Evolutionary conservation across 768 basidiomycete genomes (phyloP).

Genomic region (Mrakia gelida): DNA sequence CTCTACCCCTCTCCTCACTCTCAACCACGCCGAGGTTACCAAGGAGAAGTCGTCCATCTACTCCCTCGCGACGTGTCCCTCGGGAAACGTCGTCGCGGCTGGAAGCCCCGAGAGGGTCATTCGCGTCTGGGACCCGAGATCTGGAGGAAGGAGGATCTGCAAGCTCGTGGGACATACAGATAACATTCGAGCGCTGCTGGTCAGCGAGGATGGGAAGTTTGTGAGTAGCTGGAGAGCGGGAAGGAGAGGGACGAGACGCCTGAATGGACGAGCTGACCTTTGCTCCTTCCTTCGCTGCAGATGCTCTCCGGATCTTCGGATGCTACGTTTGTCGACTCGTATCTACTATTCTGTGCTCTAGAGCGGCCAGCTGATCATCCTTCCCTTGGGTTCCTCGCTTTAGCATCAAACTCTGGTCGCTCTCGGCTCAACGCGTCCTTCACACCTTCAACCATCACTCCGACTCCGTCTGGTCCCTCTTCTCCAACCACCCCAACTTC

Average conservation of each 20-base stretch:
- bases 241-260: not conserved
- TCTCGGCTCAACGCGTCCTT: slow-evolving; percentile 69
- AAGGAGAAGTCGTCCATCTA: slow-evolving; percentile 44
- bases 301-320: slow-evolving; percentile 46
- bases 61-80: slow-evolving; percentile 55
- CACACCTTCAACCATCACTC: slow-evolving; percentile 96
- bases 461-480: slow-evolving; percentile 84
- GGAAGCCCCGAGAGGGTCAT: slow-evolving; percentile 90
- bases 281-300: slow-evolving; percentile 25
- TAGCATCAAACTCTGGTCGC: slow-evolving; percentile 91
- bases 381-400: not conserved
- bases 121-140: slow-evolving; percentile 87
- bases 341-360: not conserved
- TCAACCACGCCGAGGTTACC: slow-evolving; percentile 39
- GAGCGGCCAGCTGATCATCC: not conserved
- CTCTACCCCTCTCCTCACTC: slow-evolving; percentile 41
- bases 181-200: slow-evolving; percentile 82
- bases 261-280: not conserved
- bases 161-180: slow-evolving; percentile 96
- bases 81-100: slow-evolving; percentile 74
- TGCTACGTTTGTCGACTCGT: slow-evolving; percentile 39
- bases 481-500: slow-evolving; percentile 79
- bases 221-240: slow-evolving; percentile 51
- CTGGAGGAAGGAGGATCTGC: slow-evolving; percentile 65
- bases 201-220: slow-evolving; percentile 86